These are phyloP conservation scores for Bisporella sp. DNA, from an alignment of 2,329 filamentous ascomycete species.

Conservation along the genomic window DNA sequence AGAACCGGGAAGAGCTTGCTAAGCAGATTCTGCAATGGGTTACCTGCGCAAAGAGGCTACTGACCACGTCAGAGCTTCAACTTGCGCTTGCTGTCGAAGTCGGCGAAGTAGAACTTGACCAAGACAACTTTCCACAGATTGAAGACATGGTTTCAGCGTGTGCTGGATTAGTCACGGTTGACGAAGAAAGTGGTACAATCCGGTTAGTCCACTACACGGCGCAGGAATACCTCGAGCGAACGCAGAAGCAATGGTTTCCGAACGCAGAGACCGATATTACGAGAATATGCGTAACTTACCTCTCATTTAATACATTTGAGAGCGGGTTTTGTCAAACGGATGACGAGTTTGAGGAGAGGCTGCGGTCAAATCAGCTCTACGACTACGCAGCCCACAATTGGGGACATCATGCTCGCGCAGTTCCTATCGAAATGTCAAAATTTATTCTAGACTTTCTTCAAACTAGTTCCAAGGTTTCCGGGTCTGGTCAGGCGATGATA, in stretches of 20 bases:
- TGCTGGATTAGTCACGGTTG: slow-evolving; percentile 1
- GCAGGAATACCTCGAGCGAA: background rate
- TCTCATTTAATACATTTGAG: background rate
- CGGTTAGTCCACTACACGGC: background rate
- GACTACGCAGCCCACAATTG: background rate
- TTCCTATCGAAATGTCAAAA: background rate
- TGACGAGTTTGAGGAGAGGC: background rate
- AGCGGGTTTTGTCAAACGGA: background rate
- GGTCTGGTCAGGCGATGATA: background rate
- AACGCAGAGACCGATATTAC: background rate
- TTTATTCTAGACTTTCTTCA: background rate
- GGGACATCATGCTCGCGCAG: background rate
- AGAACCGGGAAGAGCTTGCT: slow-evolving; percentile 3
- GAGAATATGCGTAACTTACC: background rate
- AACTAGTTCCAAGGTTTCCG: background rate
- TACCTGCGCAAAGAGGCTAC: slow-evolving; percentile 27
- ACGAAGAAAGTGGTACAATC: slow-evolving; percentile 2
- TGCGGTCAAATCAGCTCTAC: background rate
- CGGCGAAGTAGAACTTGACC: slow-evolving; percentile 23
- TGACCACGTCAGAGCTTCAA: slow-evolving; percentile 31
- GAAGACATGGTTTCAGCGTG: slow-evolving; percentile 13
- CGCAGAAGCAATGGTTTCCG: background rate
- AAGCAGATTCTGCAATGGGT: slow-evolving; percentile 28
- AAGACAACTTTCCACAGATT: slow-evolving; percentile 27
- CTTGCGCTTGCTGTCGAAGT: slow-evolving; percentile 35